A percentile compares a stretch with the other conserved stretches of the same genome.
Evolutionary conservation across 2,329 filamentous ascomycete species (phyloP).

Genomic region (Stylonectria norvegica): DNA sequence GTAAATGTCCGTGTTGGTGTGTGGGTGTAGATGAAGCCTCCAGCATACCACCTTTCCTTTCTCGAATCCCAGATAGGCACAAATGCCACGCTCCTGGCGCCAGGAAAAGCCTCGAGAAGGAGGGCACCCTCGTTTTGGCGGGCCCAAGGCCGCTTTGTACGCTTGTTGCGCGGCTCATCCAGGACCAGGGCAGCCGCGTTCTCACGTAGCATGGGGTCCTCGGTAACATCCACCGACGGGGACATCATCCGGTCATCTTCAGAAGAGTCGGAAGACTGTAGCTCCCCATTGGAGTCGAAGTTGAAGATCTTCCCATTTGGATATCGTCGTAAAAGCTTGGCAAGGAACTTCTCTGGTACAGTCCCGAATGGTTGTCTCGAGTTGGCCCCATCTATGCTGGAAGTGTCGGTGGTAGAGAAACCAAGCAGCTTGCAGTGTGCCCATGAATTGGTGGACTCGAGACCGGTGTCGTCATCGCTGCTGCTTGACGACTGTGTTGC

Average conservation of each 20-base stretch:
- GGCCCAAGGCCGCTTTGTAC: conserved; percentile 1
- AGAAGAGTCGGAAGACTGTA: conserved; percentile 31
- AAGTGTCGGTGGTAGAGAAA: conserved; percentile 33
- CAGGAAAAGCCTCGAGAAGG: conserved; percentile 37
- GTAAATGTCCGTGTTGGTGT: conserved; percentile 42
- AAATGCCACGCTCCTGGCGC: conserved; percentile 44
- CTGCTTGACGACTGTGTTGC: conserved; percentile 14
- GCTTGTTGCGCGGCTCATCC: neutral
- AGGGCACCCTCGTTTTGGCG: conserved; percentile 19
- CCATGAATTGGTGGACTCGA: conserved; percentile 2
- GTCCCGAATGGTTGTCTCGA: conserved; percentile 12
- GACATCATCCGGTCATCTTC: conserved; percentile 12
- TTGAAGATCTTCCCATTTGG: conserved; percentile 46
- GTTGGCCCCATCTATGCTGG: conserved; percentile 32
- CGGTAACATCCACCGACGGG: neutral
- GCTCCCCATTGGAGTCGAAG: conserved; percentile 37
- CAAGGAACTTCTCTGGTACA: conserved; percentile 39
- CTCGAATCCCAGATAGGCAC: conserved; percentile 47
- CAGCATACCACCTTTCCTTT: conserved; percentile 47
- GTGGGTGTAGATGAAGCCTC: conserved; percentile 48
- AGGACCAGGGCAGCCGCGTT: no score
- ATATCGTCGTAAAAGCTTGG: conserved; percentile 41
- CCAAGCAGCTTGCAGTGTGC: conserved; percentile 34
- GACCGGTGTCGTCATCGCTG: conserved; percentile 18
- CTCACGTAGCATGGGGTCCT: neutral